Base-by-base conservation (phyloP, 331 rosid species). In the Prunus yedoensis region DNA sequence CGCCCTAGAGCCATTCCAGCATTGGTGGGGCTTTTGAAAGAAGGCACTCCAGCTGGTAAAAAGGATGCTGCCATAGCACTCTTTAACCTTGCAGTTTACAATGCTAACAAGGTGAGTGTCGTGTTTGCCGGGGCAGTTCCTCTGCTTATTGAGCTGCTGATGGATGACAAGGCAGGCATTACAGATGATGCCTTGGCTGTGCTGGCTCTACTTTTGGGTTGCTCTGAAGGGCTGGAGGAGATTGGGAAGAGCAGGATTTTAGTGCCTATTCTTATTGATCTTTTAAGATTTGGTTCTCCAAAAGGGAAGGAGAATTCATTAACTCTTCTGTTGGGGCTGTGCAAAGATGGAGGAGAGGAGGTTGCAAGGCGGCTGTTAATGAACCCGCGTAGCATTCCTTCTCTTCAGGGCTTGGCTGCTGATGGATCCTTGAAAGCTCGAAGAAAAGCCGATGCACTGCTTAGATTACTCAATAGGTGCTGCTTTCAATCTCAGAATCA, bases 241-340 rank as follows among this genome's bases (percentile, higher is more conserved):
- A 92, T 92, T 65, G 87, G 85, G 74, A 90, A 88, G 70, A 86
- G 88, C 73, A 87, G 82, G 70, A 79, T 70, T 35, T 74, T 94
- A 78, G 85, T 92, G 72, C 89, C 93, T 53, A 81, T 92, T 78
- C 96, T 94, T 15, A 81, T 89, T 76, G 99, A 92, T 81, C 92
- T 92, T 77, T 20, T 94, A 63, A 89, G 97, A 82, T 89, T 89
- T 87, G 99, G 99, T 4, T 94, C 99, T 56, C 81, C 84, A 2
- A 92, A 91, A 72, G 99, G 97, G 81, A 92, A 90, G 81, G 99
- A 94, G 63, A 89, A 89, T 49, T 84, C 99, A 0, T 81, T 92
- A 62, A 90, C 96, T 1, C 88, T 94, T 70, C 53, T 94, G 8
- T 68, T 94, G 73, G 97, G 99, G 47, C 67, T 94, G 68, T 92